Conservation (phyloP, 768 basidiomycete species). For the Hygrophorus russula region DNA sequence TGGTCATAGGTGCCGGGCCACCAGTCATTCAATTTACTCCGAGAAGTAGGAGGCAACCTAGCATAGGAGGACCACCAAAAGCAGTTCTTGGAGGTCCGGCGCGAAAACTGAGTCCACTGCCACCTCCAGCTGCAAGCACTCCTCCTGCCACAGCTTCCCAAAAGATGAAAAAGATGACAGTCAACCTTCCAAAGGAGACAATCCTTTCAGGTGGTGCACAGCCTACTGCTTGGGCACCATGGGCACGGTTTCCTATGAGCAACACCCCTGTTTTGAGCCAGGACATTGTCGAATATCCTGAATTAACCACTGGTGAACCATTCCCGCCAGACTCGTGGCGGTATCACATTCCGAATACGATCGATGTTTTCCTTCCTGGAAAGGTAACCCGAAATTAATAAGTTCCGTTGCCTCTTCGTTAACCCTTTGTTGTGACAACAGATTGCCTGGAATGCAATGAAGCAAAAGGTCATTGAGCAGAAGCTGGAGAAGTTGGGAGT, state of each 20-base stretch:
- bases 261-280: constrained; percentile 16
- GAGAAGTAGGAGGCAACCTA: constrained; percentile 57
- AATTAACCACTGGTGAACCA: constrained; percentile 34
- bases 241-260: constrained; percentile 51
- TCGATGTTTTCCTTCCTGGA: constrained; percentile 78
- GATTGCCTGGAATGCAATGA: constrained; percentile 67
- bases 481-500: constrained; percentile 75
- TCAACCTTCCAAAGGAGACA: constrained; percentile 70
- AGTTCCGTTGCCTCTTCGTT: constrained; percentile 7
- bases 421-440: constrained; percentile 18
- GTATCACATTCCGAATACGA: constrained; percentile 42
- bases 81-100: constrained; percentile 73
- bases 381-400: constrained; percentile 36
- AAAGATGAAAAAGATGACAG: constrained; percentile 56
- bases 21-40: constrained; percentile 30
- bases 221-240: constrained; percentile 33
- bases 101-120: constrained; percentile 63
- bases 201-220: constrained; percentile 27
- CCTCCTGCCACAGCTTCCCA: constrained; percentile 17
- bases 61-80: constrained; percentile 83
- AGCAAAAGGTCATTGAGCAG: constrained; percentile 64
- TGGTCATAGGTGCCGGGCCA: constrained; percentile 30
- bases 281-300: constrained; percentile 14
- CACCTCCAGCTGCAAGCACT: constrained; percentile 19
- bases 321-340: constrained; percentile 62